Evolutionary conservation across 208 protist genomes (phyloP).

Genomic region (Borovskyia barvae): DNA sequence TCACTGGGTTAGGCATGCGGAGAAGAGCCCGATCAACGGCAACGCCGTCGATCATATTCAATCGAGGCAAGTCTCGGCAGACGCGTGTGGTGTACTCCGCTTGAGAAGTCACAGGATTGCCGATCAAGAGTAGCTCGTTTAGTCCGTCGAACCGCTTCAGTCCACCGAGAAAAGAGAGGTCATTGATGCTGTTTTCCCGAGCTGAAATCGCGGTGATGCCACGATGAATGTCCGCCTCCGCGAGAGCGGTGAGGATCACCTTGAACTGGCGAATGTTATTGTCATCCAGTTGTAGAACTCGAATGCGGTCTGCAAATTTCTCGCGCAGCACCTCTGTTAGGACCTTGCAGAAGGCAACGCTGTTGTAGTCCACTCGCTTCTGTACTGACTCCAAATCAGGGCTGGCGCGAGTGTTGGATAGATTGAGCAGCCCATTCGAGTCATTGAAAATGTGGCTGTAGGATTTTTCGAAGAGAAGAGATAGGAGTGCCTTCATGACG

Average conservation of each 20-base stretch:
- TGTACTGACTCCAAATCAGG: conserved; percentile 59
- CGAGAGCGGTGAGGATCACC: conserved; percentile 61
- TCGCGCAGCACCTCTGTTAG: conserved; percentile 69
- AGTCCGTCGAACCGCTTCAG: conserved; percentile 65
- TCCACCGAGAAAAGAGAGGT: conserved; percentile 49
- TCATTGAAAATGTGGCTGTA: conserved; percentile 40
- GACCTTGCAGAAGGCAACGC: conserved; percentile 68
- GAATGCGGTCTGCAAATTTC: conserved; percentile 51
- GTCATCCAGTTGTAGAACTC: conserved; percentile 55
- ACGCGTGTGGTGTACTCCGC: conserved; percentile 49
- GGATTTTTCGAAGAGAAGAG: conserved; percentile 78
- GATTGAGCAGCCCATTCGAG: conserved; percentile 50
- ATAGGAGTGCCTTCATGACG: conserved; percentile 81
- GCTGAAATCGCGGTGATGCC: conserved; percentile 74
- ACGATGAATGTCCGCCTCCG: conserved; percentile 53
- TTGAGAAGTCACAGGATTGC: conserved; percentile 46
- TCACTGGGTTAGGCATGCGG: conserved; percentile 64
- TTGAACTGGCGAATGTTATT: conserved; percentile 71
- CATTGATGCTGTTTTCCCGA: conserved; percentile 63
- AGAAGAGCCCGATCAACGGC: conserved; percentile 50
- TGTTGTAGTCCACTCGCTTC: conserved; percentile 85
- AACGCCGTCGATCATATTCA: conserved; percentile 64
- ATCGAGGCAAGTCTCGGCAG: conserved; percentile 36
- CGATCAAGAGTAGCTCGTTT: conserved; percentile 65
- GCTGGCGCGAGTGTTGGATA: conserved; percentile 53